phyloP scores from a whole-genome alignment of 495 filamentous ascomycete genomes.

The Beverwykella pulmonaria region DNA sequence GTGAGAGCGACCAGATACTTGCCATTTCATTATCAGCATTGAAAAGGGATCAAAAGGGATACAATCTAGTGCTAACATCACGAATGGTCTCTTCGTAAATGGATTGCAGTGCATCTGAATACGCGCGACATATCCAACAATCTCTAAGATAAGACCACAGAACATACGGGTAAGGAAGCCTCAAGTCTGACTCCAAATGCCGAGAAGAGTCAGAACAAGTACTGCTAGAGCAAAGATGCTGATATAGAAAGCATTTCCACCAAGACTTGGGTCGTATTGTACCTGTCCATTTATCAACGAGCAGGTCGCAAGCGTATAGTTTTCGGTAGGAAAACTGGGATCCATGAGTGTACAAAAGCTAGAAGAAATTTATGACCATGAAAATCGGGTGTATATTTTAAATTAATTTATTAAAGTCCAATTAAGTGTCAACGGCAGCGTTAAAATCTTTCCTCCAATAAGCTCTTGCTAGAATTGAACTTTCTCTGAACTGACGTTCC shows the following conservation, averaged over 20 bases:
- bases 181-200: conserved; percentile 42
- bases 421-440: background rate
- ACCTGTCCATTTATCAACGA: conserved; percentile 43
- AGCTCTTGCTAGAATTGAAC: too few species aligned
- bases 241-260: conserved; percentile 46
- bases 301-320: conserved; percentile 48
- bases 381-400: background rate
- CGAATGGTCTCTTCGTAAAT: conserved; percentile 23
- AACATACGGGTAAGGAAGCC: conserved; percentile 36
- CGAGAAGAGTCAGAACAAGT: conserved; percentile 39
- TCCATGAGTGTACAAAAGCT: background rate
- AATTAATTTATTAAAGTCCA: background rate
- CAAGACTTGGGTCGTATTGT: conserved; percentile 45
- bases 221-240: conserved; percentile 43
- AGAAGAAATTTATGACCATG: background rate
- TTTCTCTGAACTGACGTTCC: too few species aligned
- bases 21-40: background rate
- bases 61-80: conserved; percentile 11
- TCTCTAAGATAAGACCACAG: conserved; percentile 27
- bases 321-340: background rate
- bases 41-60: background rate
- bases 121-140: conserved; percentile 34
- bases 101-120: conserved; percentile 30
- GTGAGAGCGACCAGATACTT: conserved; percentile 8
- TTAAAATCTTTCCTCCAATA: too few species aligned